Evolutionary conservation across 139 green algal species (phyloP).

Genomic region (Spirogloea muscicola): DNA sequence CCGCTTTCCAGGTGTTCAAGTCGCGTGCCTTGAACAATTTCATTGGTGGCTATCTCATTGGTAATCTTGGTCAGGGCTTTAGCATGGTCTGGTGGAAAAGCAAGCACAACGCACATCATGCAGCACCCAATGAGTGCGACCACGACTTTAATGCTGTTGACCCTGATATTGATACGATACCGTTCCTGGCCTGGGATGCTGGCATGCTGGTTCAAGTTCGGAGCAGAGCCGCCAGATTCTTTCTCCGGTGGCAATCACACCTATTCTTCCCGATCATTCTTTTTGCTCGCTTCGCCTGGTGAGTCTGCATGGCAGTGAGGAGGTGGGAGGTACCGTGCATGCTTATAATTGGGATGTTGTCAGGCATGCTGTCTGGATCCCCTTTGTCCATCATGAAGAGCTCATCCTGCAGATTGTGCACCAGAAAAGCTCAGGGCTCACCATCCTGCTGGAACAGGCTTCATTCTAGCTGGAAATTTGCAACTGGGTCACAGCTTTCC

Average conservation of each 20-base stretch:
- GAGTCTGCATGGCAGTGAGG: too few species aligned
- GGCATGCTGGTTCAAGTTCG: constrained; percentile 52
- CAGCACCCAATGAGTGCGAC: constrained; percentile 62
- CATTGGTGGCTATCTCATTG: constrained; percentile 53
- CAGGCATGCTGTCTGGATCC: too few species aligned
- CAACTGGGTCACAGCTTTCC: constrained; percentile 10
- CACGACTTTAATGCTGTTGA: constrained; percentile 54
- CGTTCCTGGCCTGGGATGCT: constrained; percentile 65
- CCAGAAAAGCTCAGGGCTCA: too few species aligned
- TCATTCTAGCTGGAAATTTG: constrained; percentile 18
- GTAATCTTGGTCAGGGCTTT: constrained; percentile 59
- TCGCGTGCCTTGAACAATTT: constrained; percentile 51
- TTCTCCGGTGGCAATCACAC: constrained; percentile 56
- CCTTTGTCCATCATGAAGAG: too few species aligned
- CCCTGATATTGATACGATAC: constrained; percentile 76
- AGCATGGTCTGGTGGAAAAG: constrained; percentile 68
- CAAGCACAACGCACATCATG: constrained; percentile 77
- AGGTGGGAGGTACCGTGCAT: too few species aligned
- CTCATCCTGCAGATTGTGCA: too few species aligned
- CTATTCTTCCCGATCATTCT: constrained; percentile 66
- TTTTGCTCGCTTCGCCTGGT: constrained; percentile 64
- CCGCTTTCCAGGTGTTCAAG: constrained; percentile 59
- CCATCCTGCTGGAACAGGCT: too few species aligned
- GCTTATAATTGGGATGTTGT: too few species aligned
- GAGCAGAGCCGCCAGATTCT: constrained; percentile 24